Base-by-base conservation (phyloP, 176 grass and related monocot species). In the Bonia amplexicaulis region DNA sequence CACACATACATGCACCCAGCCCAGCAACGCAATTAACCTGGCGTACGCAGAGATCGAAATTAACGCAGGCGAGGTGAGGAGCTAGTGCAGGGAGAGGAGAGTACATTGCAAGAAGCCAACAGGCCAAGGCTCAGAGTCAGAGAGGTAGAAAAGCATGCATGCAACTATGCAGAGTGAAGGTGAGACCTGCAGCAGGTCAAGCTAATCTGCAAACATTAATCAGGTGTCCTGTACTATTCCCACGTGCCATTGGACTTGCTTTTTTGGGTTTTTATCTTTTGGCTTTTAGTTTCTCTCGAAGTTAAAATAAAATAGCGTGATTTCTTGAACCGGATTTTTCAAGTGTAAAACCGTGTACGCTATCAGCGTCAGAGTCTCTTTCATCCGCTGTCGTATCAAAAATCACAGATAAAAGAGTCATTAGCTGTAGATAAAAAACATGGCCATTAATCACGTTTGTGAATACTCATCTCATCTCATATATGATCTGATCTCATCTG, bases 11-110 rank as follows among this genome's bases (percentile, higher is more conserved):
- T 17, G n/a, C 60, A 14, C 20, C 26, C 45, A 17, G 16, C 78
- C 60, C 69, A 16, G 80, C 53, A 41, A 15, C 33, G 76, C 31
- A 22, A 63, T 88, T 63, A 77, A 59, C 80, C 80, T 16, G 13
- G 39, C 40, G 23, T 27, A 25, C 68, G 6, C 40, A 85, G 69
- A 57, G 60, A 45, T 26, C 63, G 51, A 20, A 62, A 69, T 76
- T 52, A 81, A 51, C 58, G 17, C 54, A 10, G 9, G 11, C 6
- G 4, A 20, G 5, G 0, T 4, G 11, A 54, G 60, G 3, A 44
- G 5, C 39, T 5, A 51, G 52, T 5, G 16, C 39, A 9, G 16
- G 16, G 39, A 81, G 31, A 69, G 75, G 74, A 47, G 74, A 47
- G 8, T 26, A 20, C 66, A 17, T 16, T 3, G 47, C 47, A 5